Evolutionary conservation across 805 yeast species (phyloP).

Genomic region (Barnettozyma pratensis): DNA sequence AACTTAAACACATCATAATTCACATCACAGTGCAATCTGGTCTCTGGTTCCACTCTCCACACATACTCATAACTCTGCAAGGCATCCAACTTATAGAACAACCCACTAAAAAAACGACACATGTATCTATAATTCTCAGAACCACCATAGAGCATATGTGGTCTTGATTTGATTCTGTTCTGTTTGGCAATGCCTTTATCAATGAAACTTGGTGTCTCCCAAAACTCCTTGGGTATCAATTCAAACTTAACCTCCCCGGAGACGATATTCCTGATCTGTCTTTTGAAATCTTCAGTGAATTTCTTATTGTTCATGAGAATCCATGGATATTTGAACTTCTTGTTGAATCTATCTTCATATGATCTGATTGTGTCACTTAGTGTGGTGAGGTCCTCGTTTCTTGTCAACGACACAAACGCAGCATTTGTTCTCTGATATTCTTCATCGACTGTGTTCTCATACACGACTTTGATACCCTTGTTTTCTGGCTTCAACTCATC

Average conservation of each 20-base stretch:
- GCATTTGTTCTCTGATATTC: conserved; percentile 46
- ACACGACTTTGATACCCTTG: conserved; percentile 10
- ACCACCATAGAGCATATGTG: conserved; percentile 40
- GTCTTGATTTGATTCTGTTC: conserved; percentile 26
- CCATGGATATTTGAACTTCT: conserved; percentile 75
- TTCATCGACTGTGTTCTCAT: conserved; percentile 43
- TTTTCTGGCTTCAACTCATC: conserved; percentile 9
- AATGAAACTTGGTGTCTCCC: conserved; percentile 43
- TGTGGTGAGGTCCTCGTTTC: conserved; percentile 52
- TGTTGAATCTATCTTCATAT: conserved; percentile 77
- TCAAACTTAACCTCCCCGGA: conserved; percentile 41
- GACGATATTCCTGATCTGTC: conserved; percentile 26
- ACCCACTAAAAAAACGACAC: conserved; percentile 76
- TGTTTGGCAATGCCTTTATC: conserved; percentile 31
- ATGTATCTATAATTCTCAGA: conserved; percentile 50
- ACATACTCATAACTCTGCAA: conserved; percentile 46
- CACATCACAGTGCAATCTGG: conserved; percentile 51
- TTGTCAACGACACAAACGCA: conserved; percentile 60
- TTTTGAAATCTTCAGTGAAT: conserved; percentile 36
- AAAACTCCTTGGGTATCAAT: conserved; percentile 37
- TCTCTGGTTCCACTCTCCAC: conserved; percentile 59
- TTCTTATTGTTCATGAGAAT: conserved; percentile 52
- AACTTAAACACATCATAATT: conserved; percentile 55
- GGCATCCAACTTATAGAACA: conserved; percentile 43
- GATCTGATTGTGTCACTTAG: conserved; percentile 52